Evolutionary conservation across 169 alveolate genomes (phyloP).

Genomic region (Eimeria mitis): DNA sequence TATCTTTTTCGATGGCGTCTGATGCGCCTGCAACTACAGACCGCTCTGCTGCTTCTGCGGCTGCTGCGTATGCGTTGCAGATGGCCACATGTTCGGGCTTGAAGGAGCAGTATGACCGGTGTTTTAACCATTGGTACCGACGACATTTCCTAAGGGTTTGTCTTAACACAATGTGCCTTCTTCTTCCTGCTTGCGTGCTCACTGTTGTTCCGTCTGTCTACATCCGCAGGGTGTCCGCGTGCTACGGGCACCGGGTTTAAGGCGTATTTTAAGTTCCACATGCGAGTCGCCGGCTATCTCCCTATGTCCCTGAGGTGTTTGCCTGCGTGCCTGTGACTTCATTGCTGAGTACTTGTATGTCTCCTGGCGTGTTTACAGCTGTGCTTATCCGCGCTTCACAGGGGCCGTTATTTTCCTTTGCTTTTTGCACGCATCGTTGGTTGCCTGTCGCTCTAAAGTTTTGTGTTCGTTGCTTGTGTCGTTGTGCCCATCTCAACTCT

Average conservation of each 20-base stretch:
- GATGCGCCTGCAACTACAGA: background rate
- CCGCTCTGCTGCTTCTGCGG: background rate
- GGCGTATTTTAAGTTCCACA: no score
- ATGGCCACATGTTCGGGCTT: constrained; percentile 47
- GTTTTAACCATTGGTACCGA: constrained; percentile 80
- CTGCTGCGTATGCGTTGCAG: constrained; percentile 25
- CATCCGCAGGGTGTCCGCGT: no score
- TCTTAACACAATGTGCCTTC: background rate
- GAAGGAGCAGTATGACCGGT: constrained; percentile 77
- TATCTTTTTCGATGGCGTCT: background rate
- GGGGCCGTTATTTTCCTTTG: no score
- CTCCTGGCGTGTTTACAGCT: no score
- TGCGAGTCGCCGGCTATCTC: no score
- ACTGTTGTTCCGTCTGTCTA: background rate
- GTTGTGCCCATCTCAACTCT: background rate
- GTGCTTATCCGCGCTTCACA: no score
- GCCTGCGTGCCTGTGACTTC: no score
- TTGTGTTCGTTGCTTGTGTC: background rate
- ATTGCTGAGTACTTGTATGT: no score
- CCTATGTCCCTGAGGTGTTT: no score
- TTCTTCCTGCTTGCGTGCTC: background rate
- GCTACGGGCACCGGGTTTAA: no score
- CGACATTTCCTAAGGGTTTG: constrained; percentile 57
- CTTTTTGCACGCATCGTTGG: background rate
- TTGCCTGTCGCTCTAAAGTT: background rate